phyloP scores from a whole-genome alignment of 106 monocot species.

The Hemerocallis citrina region DNA sequence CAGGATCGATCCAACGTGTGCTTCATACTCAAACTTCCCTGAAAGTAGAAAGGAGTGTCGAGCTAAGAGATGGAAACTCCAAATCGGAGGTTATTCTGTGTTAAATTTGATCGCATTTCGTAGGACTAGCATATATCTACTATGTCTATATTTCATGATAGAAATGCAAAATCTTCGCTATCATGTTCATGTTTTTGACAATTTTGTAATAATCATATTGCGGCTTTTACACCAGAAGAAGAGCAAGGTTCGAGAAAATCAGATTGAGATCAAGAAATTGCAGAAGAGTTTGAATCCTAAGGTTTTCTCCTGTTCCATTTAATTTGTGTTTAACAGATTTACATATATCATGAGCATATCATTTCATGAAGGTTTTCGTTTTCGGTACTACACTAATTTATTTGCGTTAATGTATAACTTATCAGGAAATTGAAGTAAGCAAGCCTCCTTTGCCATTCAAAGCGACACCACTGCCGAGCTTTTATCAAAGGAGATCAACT shows the following conservation, averaged over 20 bases:
- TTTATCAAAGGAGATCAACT: background rate
- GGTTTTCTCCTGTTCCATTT: background rate
- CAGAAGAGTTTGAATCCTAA: background rate
- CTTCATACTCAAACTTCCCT: conserved; percentile 4
- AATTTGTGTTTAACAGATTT: too few species aligned
- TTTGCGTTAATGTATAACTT: too few species aligned
- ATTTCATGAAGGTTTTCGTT: too few species aligned
- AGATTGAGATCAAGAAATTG: conserved; percentile 1
- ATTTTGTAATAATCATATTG: background rate
- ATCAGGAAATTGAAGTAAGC: background rate
- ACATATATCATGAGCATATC: too few species aligned
- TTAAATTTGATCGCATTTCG: background rate
- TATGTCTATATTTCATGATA: background rate
- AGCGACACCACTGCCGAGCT: background rate
- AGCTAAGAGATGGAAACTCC: background rate
- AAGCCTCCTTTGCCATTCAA: background rate
- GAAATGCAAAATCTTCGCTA: too few species aligned
- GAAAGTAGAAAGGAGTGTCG: background rate
- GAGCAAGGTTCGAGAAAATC: background rate
- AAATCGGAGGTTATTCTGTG: background rate
- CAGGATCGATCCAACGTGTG: conserved; percentile 2
- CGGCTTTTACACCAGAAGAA: background rate
- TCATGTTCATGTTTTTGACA: too few species aligned
- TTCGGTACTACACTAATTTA: too few species aligned
- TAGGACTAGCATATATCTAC: background rate